Percentiles rank a stretch among this genome's conserved stretches.
These are phyloP conservation scores for Malus fusca DNA, from an alignment of 306 rosid genomes.

Conservation along the genomic window DNA sequence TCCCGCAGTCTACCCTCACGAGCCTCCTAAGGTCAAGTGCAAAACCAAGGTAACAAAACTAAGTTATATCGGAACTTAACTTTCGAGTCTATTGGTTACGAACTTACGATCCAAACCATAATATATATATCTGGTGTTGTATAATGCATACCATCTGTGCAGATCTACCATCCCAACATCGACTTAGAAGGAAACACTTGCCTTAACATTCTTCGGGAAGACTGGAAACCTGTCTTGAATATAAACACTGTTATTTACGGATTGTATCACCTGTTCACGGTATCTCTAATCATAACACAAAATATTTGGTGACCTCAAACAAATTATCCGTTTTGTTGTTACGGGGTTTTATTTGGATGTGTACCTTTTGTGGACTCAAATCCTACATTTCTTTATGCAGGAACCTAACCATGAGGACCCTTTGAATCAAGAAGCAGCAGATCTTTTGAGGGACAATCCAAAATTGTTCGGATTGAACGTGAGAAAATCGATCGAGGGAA, in stretches of 20 bases:
- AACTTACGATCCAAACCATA: background rate
- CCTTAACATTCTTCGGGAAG: slow-evolving; percentile 37
- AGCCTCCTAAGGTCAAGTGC: slow-evolving; percentile 42
- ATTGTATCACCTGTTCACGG: slow-evolving; percentile 37
- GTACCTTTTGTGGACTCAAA: background rate
- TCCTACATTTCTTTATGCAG: slow-evolving; percentile 1
- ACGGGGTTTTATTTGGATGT: background rate
- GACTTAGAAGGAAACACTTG: slow-evolving; percentile 46
- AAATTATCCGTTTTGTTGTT: too few relatives aligned
- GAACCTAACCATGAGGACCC: slow-evolving; percentile 33
- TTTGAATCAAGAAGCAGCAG: slow-evolving; percentile 36
- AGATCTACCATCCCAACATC: slow-evolving; percentile 47
- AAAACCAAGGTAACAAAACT: slow-evolving; percentile 28
- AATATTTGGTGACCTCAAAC: too few relatives aligned
- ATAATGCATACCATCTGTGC: background rate
- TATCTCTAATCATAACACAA: background rate
- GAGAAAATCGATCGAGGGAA: slow-evolving; percentile 31
- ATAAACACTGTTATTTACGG: slow-evolving; percentile 35
- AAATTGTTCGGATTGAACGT: slow-evolving; percentile 26
- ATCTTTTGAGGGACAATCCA: slow-evolving; percentile 31
- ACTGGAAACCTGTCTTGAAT: slow-evolving; percentile 40
- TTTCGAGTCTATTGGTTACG: background rate
- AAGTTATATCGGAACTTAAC: background rate
- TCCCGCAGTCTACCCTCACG: slow-evolving; percentile 35
- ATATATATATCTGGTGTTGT: too few relatives aligned